Base-by-base conservation (phyloP, 164 flowering plant genomes). In the Aristolochia fimbriata region DNA sequence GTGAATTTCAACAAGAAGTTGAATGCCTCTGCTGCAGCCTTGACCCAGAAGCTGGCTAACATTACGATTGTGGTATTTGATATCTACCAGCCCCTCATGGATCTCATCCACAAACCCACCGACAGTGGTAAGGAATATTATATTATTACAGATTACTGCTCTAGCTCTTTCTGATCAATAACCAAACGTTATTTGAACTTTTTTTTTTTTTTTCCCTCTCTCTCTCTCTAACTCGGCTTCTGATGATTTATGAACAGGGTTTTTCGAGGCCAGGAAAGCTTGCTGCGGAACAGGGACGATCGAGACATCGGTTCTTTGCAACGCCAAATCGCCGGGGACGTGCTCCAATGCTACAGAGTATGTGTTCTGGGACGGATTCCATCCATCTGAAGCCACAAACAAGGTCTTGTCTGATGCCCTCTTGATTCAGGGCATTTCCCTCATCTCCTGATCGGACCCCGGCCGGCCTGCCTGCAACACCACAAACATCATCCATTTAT, bases 291-390 rank as follows among this genome's bases (percentile, higher is more conserved):
- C 91, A n/a, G 95, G 98, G 20, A 64, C 77, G 61, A 7, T 88
- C 16, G 96, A 85, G 70, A 82, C 88, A 1, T 79, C 91, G 6
- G 60, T 80, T 16, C 63, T 85, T 37, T 89, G 95, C 79, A 85
- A 85, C 51, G n/a, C 72, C 4, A 58, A 73, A 58, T 76, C 93
- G 0, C 59, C 71, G 0, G 93, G 96, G 43, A 83, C 95, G 1
- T 92, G 96, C 63, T 60, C 75, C 0, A 86, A 92, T 61, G 92
- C 96, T 2, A 68, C 88, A 0, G 78, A 73, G 54, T 87, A 85
- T 47, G 89, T 92, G 21, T 92, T 92, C 54, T 92, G 98, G 96
- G 98, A 92, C 51, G 84, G 93, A 5, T 79, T 85, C 73, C 98
- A 92, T 68, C 95, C 96, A 0, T 37, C 96, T 0, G 91, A 92